Base-by-base conservation (phyloP, 805 yeast genomes). In the Spathaspora gorwiae region DNA sequence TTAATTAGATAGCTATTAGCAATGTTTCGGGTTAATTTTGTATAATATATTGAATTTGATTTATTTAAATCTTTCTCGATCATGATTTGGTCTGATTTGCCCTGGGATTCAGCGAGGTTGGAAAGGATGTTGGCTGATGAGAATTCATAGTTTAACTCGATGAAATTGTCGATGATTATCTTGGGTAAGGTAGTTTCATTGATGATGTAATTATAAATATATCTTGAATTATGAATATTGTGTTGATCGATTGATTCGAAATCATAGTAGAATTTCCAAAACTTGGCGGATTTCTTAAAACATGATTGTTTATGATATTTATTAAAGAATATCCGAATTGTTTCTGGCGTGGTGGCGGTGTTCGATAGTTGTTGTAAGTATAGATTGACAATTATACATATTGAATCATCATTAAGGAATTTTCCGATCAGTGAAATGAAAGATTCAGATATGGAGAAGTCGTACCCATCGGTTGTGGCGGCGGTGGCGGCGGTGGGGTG, bases 251-350 rank as follows among this genome's bases (percentile, higher is more conserved):
- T 12, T 7, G 63, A 71, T 49, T 83, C 84, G 53, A 76, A 80
- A 39, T 78, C 76, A 48, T 83, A 72, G 48, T 65, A 80, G 35
- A 73, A 71, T 9, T 61, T 56, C 90, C 90, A 84, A 53, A 81
- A 85, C 15, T 70, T 54, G 5, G 61, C 60, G 1, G 80, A 75
- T 6, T 64, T 54, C 37, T 62, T 62, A 11, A 82, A 54, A 3
- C 63, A 54, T 1, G 56, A 50, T 30, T 68, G 59, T 4, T 46
- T 45, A 47, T 60, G 54, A 43, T 54, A 52, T 19, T 47, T 52
- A 48, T 66, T 66, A 54, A 61, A 70, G 38, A 68, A 60, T n/a
- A 47, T 47, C 26, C 71, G 51, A 12, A 58, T 47, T 27, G 39
- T 29, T 3, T 11, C 41, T 34, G 7, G 8, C 37, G 7, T 34